Evolutionary conservation across 495 filamentous ascomycete genomes (phyloP), one percentile per base, ranked within the genome.

Genomic region (Penicillium ucsense): DNA sequence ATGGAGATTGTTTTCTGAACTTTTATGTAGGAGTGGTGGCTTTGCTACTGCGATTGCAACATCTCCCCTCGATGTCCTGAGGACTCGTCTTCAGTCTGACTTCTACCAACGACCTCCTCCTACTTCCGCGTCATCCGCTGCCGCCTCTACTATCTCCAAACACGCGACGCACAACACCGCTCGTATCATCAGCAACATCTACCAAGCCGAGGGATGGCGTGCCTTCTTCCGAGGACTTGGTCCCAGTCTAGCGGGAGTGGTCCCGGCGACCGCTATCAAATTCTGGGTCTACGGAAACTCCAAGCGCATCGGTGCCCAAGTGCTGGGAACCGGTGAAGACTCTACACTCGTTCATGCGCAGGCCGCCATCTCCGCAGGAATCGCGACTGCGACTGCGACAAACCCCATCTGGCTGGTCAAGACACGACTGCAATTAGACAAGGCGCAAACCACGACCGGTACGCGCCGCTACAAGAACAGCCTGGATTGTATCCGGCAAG

Each of bases 351-450:
- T 91, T 5, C 88, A 94, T 62, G 73, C 90, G 0, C 74, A 75
- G 47, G 81, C 86, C 4, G 89, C 84, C 8, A 80, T 82, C 28
- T 67, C 73, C 31, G 87, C 88, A 1, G 89, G 89, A 31, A 71
- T 95, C 34, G 79, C 81, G 12, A 94, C 89, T 0, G 82, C 83
- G 12, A 92, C 88, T 3, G 87, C 83, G 11, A 95, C 89, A 11
- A 94, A 94, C 64, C 89, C 89, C 3, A 94, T 95, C 49, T 95
- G 89, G 89, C 73, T 95, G 40, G 78, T 95, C 45, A 95, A 95
- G 71, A 95, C 89, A 28, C 77, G 89, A 37, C 54, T 95, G 48
- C 89, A 95, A 70, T 81, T 95, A 6, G 89, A 95, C 60, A 86
- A 83, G 62, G 80, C 80, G 41, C 72, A 75, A 6, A 76, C 71